A percentile compares a stretch with the other conserved stretches of the same genome.
Conservation (phyloP, 495 filamentous ascomycete species). For the Filosporella fistucella region DNA sequence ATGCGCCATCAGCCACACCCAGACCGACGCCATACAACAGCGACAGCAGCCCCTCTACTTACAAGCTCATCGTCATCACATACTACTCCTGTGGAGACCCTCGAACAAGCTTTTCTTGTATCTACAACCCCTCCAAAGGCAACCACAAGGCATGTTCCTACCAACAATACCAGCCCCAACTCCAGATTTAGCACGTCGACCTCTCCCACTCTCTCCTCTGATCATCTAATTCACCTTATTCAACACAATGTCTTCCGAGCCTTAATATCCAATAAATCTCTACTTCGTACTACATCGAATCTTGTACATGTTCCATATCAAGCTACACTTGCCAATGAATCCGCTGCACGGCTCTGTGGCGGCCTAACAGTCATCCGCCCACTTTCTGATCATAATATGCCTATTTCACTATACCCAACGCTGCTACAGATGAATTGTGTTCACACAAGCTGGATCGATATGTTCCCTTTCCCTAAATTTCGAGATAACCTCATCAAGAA, state of each 20-base stretch:
- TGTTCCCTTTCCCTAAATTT: conserved; percentile 28
- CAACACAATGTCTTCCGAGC: conserved; percentile 14
- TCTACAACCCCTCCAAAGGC: no score
- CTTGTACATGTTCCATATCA: conserved; percentile 3
- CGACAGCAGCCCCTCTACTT: no score
- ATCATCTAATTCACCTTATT: conserved; percentile 18
- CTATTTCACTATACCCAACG: conserved; percentile 18
- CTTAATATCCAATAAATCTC: conserved; percentile 15
- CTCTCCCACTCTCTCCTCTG: conserved; percentile 14
- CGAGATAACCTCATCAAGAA: conserved; percentile 29
- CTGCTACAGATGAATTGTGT: conserved; percentile 13
- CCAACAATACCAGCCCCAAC: no score
- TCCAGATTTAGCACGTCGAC: no score
- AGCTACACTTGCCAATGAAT: background rate
- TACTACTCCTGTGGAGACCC: no score
- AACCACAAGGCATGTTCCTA: no score
- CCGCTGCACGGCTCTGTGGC: conserved; percentile 9
- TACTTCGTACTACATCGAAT: conserved; percentile 1
- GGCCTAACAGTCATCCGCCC: conserved; percentile 7
- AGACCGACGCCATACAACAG: no score
- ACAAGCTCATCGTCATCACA: no score
- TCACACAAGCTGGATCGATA: conserved; percentile 27
- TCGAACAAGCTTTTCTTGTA: no score
- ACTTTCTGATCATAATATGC: conserved; percentile 7
- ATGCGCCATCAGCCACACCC: no score